phyloP scores from a whole-genome alignment of 768 basidiomycete genomes.

The Pisolithus sp. region DNA sequence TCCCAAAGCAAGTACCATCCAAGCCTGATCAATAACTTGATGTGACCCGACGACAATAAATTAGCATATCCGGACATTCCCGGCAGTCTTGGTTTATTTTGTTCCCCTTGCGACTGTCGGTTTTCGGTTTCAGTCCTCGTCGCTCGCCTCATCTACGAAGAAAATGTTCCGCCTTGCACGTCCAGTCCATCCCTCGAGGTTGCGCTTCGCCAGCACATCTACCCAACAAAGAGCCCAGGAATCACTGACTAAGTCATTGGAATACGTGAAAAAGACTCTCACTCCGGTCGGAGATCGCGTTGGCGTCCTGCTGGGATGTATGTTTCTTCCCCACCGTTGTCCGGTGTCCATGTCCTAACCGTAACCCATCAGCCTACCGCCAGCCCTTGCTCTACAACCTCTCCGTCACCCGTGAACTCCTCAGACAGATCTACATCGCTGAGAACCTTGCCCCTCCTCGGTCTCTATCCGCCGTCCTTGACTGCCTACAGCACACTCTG shows the following conservation, averaged over 20 bases:
- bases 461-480: slow-evolving; percentile 43
- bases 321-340: slow-evolving; percentile 19
- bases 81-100: no score
- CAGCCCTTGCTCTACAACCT: slow-evolving; percentile 77
- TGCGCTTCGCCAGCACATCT: slow-evolving; percentile 36
- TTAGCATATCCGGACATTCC: no score
- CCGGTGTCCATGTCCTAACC: background rate
- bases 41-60: no score
- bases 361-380: slow-evolving; percentile 50
- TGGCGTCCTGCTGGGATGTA: slow-evolving; percentile 53
- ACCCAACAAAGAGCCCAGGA: slow-evolving; percentile 69
- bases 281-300: slow-evolving; percentile 48
- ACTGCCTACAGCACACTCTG: slow-evolving; percentile 62
- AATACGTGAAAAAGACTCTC: slow-evolving; percentile 40
- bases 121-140: no score
- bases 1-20: no score
- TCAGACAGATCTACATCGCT: slow-evolving; percentile 66
- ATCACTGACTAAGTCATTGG: slow-evolving; percentile 50
- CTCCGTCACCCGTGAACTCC: slow-evolving; percentile 65
- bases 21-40: no score
- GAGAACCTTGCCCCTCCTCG: slow-evolving; percentile 62
- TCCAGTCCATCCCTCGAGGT: slow-evolving; percentile 3
- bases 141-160: background rate
- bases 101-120: no score
- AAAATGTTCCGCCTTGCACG: background rate